Percentiles rank a stretch among this genome's conserved stretches.
These are phyloP conservation scores for Erythrophleum ivorense DNA, from an alignment of 331 rosid species.

Conservation along the genomic window DNA sequence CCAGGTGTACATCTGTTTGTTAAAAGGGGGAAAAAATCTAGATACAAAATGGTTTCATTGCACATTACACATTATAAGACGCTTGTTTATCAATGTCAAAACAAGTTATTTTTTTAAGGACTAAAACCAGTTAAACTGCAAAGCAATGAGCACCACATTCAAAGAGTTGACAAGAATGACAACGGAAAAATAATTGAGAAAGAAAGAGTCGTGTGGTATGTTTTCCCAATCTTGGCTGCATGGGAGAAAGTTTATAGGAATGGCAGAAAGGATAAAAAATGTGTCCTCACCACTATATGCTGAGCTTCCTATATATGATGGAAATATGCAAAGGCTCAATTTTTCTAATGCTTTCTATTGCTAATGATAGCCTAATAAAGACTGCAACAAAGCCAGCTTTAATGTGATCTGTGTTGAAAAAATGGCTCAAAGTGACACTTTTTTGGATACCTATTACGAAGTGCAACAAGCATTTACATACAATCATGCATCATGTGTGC, in stretches of 20 bases:
- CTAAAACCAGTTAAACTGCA: background rate
- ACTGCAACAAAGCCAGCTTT: slow-evolving; percentile 1
- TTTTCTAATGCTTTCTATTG: background rate
- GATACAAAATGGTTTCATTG: background rate
- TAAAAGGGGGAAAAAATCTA: background rate
- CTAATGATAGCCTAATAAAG: background rate
- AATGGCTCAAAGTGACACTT: slow-evolving; percentile 12
- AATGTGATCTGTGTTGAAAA: slow-evolving; percentile 10
- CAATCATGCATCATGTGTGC: background rate
- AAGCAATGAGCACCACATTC: background rate
- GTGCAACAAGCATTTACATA: background rate
- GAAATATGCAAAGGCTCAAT: background rate
- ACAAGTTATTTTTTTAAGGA: background rate
- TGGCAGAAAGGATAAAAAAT: background rate
- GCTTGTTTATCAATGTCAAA: background rate
- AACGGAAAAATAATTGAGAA: background rate
- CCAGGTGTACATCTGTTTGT: background rate
- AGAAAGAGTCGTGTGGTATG: background rate
- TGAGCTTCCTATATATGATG: background rate
- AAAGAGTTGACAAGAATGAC: background rate
- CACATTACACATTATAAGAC: background rate
- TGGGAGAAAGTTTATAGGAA: background rate
- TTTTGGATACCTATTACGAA: background rate
- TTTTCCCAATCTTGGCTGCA: background rate
- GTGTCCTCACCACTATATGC: background rate